Base-by-base conservation (phyloP, 2,329 filamentous ascomycete species). In the Eurotiales sp. region DNA sequence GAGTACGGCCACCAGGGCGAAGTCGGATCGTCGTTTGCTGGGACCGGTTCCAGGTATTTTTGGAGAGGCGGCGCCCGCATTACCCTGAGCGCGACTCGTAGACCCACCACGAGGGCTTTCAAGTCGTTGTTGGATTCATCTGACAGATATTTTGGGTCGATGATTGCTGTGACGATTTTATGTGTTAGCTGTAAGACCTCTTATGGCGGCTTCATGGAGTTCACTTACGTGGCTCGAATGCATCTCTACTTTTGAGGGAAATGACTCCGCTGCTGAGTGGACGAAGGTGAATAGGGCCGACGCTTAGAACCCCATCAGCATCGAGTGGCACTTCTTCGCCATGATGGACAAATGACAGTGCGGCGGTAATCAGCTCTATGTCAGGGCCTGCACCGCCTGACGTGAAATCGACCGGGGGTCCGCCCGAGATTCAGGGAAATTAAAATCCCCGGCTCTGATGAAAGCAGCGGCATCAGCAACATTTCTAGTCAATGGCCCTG, bases 1-100 rank as follows among this genome's bases (percentile, higher is more conserved):
- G 56, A 58, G 51, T 53, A 56, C 2, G 58, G 58, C 58, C 58
- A 59, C 58, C 58, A 59, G 43, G 55, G 52, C 0, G 56, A 58
- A 15, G 34, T 47, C 11, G 50, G 51, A 17, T 59, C 53, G 21
- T 58, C 58, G 32, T 59, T 56, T 2, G 46, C 19, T 2, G 55
- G 29, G 7, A 58, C 51, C 1, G 53, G 49, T 6, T 59, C 51
- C 8, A 59, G 37, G 29, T 43, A 58, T 10, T 49, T 34, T 41
- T 57, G 52, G 19, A 59, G 43, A 5, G 46, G 32, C 25, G 58
- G 47, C 23, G 49, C 55, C 2, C 47, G 51, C 6, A 57, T 55
- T 12, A 59, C 50, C 39, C 51, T 37, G 6, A 59, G 53, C 29
- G 47, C 53, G 19, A 57, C 56, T 3, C 58, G 58, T 2, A 59